Evolutionary conservation across 2,329 filamentous ascomycete genomes (phyloP).

Genomic region (Beauveria sp.): DNA sequence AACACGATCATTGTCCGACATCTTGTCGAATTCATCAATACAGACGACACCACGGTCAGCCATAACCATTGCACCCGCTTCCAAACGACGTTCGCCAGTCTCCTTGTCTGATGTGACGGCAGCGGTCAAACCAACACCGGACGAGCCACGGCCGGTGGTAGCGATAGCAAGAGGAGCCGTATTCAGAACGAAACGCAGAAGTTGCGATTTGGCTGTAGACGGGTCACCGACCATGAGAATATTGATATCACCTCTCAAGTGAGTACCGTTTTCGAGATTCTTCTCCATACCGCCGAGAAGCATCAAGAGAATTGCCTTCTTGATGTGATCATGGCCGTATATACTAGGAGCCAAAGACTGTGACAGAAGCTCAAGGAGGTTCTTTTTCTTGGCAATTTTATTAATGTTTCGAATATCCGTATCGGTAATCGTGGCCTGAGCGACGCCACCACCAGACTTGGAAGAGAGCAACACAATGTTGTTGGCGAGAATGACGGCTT

Average conservation of each 20-base stretch:
- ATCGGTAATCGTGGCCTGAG: slow-evolving; percentile 86
- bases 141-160: slow-evolving; percentile 92
- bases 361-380: slow-evolving; percentile 84
- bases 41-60: slow-evolving; percentile 95
- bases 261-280: slow-evolving; percentile 95
- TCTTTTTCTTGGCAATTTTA: slow-evolving; percentile 89
- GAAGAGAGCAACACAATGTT: slow-evolving; percentile 91
- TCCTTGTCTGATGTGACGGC: slow-evolving; percentile 96
- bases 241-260: slow-evolving; percentile 97
- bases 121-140: slow-evolving; percentile 93
- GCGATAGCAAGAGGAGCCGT: slow-evolving; percentile 94
- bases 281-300: slow-evolving; percentile 94
- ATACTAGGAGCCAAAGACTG: slow-evolving; percentile 95
- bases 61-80: slow-evolving; percentile 98
- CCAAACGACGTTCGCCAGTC: slow-evolving; percentile 86
- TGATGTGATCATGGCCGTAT: slow-evolving; percentile 94
- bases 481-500: slow-evolving; percentile 88
- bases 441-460: slow-evolving; percentile 90
- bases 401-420: slow-evolving; percentile 98
- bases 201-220: slow-evolving; percentile 96
- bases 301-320: slow-evolving; percentile 94
- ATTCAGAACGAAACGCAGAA: slow-evolving; percentile 93
- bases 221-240: slow-evolving; percentile 99
- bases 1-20: slow-evolving; percentile 96
- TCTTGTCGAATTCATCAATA: slow-evolving; percentile 99